Base-by-base conservation (phyloP, 75 land plant genomes). In the Ceratopteris richardii region DNA sequence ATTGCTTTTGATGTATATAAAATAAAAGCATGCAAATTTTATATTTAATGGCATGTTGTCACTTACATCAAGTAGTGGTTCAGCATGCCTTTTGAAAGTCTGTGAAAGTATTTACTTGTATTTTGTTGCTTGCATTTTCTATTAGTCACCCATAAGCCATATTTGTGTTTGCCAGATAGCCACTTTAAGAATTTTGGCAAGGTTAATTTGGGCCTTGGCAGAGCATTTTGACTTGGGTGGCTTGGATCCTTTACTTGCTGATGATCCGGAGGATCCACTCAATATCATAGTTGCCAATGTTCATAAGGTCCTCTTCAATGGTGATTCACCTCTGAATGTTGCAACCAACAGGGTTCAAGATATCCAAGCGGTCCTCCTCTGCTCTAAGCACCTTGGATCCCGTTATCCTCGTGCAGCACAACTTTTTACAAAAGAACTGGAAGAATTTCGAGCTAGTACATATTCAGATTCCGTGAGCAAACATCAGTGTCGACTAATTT, bases 221-320 rank as follows among this genome's bases (percentile, higher is more conserved):
- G 98, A 94, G 71, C 98, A 94, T 55, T 77, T 90, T 70, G 92
- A 94, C 63, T 68, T 94, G 20, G 83, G 86, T 44, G 96, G 96
- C 11, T 60, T 94, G 47, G 98, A 94, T 70, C 98, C 98, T 36
- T 75, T 94, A 58, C 83, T 94, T 14, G 91, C 96, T 20, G 98
- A 94, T 65, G 98, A 94, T 52, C 98, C 98, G 48, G 98, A 94
- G 43, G 98, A 94, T 67, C 85, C 92, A 13, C 55, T 94, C 52
- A 94, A 86, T 63, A 80, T 94, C 18, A 65, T 90, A 22, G 61
- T 94, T 44, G 75, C 85, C 57, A 87, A 85, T 62, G 83, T 90
- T 19, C 98, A 80, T 79, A 94, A 86, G 61, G 86, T 94, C 29
- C 58, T 94, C 42, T 94, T 94, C 77, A 83, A 78, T 67, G 64